Conservation (phyloP, 75 land plant genomes). For the Ceratopteris richardii region DNA sequence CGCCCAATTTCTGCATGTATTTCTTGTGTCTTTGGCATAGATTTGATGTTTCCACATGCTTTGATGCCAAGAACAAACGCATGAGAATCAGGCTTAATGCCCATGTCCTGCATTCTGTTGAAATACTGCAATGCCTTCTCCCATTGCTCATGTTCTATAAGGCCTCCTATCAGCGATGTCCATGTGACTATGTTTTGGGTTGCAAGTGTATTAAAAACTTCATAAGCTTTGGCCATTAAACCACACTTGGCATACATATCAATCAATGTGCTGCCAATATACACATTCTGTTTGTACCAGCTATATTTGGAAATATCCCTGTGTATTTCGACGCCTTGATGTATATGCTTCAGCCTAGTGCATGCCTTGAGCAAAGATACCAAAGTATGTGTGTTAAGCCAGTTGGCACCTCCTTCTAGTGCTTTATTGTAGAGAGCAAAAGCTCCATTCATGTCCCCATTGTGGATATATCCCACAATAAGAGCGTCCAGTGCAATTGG, state of each 20-base stretch:
- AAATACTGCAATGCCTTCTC: background rate
- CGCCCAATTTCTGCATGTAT: background rate
- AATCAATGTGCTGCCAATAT: constrained; percentile 7
- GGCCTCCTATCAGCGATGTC: background rate
- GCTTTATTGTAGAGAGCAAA: no score
- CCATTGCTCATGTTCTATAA: background rate
- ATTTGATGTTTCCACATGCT: background rate
- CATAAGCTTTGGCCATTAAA: constrained; percentile 21
- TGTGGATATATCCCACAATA: no score
- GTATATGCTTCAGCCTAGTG: no score
- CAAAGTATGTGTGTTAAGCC: no score
- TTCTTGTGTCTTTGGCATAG: background rate
- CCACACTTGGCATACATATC: constrained; percentile 17
- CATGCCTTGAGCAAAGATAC: no score
- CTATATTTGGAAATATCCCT: no score
- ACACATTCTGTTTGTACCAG: no score
- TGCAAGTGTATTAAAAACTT: constrained; percentile 24
- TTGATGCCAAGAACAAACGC: background rate
- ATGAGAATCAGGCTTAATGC: background rate
- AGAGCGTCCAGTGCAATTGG: no score
- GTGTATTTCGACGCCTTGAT: no score
- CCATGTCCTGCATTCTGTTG: background rate
- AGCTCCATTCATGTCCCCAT: no score
- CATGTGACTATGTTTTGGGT: background rate
- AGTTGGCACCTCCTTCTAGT: no score